These are phyloP conservation scores for Grosmannia penicillata DNA, from an alignment of 2,329 filamentous ascomycete species.

Conservation along the genomic window DNA sequence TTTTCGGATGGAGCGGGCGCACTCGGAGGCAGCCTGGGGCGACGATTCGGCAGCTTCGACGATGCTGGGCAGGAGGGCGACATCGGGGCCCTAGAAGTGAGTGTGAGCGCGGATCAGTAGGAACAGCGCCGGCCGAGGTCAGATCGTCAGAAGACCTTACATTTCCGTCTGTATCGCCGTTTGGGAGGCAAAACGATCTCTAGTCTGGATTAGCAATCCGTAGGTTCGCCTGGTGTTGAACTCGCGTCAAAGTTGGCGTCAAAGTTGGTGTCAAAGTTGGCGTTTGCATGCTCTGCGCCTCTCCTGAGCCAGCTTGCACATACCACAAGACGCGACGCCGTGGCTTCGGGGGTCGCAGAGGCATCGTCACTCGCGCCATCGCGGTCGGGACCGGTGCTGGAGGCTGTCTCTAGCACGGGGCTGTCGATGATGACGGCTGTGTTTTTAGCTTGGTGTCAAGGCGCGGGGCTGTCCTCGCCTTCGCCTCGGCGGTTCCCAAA, in stretches of 20 bases:
- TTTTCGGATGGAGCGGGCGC: slow-evolving; percentile 67
- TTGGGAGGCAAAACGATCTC: slow-evolving; percentile 8
- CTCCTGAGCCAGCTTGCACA: neutral
- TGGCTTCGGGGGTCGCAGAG: slow-evolving; percentile 7
- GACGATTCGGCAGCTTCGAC: slow-evolving; percentile 93
- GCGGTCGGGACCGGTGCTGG: neutral
- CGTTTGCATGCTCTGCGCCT: neutral
- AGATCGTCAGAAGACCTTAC: slow-evolving; percentile 2
- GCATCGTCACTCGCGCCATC: neutral
- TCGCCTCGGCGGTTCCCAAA: too few relatives aligned
- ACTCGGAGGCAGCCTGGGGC: slow-evolving; percentile 68
- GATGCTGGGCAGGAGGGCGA: slow-evolving; percentile 80
- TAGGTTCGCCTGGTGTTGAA: neutral
- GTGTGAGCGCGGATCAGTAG: too few relatives aligned
- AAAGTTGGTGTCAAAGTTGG: too few relatives aligned
- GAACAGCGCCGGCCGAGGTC: too few relatives aligned
- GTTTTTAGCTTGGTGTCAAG: too few relatives aligned
- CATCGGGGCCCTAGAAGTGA: slow-evolving; percentile 58
- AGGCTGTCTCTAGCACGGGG: too few relatives aligned
- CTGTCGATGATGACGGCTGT: too few relatives aligned
- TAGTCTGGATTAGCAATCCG: neutral
- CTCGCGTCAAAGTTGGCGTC: too few relatives aligned
- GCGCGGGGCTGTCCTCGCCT: too few relatives aligned
- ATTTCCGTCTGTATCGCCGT: slow-evolving; percentile 5
- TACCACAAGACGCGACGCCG: slow-evolving; percentile 8